These are phyloP conservation scores for Beauveria sp. DNA, from an alignment of 2,329 filamentous ascomycete species.

Conservation along the genomic window DNA sequence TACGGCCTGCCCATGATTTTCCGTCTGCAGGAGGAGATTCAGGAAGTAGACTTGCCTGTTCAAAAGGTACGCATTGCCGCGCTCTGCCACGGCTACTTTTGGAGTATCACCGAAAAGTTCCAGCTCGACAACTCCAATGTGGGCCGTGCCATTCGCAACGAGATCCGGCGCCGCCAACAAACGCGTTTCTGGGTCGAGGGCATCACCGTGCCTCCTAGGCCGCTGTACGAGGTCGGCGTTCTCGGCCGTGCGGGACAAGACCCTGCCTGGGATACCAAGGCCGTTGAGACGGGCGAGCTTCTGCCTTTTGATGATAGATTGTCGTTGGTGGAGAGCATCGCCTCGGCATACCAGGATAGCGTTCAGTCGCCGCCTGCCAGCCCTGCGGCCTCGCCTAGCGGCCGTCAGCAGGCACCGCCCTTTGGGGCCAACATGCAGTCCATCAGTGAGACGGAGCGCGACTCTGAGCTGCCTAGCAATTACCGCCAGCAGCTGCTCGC, in stretches of 20 bases:
- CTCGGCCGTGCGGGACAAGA: slow-evolving; percentile 38
- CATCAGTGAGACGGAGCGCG: slow-evolving; percentile 29
- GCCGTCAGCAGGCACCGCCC: slow-evolving; percentile 47
- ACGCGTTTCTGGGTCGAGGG: slow-evolving; percentile 73
- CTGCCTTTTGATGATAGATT: slow-evolving; percentile 68
- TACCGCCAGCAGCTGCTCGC: slow-evolving; percentile 69
- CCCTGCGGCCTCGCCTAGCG: slow-evolving; percentile 61
- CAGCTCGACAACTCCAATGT: slow-evolving; percentile 63
- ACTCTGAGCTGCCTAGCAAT: slow-evolving; percentile 53
- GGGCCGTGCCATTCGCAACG: slow-evolving; percentile 64
- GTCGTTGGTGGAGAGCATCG: slow-evolving; percentile 66
- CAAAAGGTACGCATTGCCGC: slow-evolving; percentile 75
- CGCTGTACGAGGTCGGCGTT: slow-evolving; percentile 52
- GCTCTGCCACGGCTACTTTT: slow-evolving; percentile 84
- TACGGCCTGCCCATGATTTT: slow-evolving; percentile 84
- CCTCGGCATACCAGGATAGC: slow-evolving; percentile 58
- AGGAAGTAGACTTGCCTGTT: slow-evolving; percentile 54
- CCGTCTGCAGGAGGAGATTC: slow-evolving; percentile 77
- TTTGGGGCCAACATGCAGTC: slow-evolving; percentile 43
- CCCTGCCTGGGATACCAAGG: slow-evolving; percentile 40
- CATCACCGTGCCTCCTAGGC: slow-evolving; percentile 61
- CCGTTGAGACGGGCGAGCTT: slow-evolving; percentile 55
- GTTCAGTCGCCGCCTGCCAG: slow-evolving; percentile 59
- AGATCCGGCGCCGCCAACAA: slow-evolving; percentile 66
- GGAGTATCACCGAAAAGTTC: slow-evolving; percentile 69